A percentile compares a stretch with the other conserved stretches of the same genome.
phyloP scores from a whole-genome alignment of 345 rosid genomes.

The Clarkia xantiana region DNA sequence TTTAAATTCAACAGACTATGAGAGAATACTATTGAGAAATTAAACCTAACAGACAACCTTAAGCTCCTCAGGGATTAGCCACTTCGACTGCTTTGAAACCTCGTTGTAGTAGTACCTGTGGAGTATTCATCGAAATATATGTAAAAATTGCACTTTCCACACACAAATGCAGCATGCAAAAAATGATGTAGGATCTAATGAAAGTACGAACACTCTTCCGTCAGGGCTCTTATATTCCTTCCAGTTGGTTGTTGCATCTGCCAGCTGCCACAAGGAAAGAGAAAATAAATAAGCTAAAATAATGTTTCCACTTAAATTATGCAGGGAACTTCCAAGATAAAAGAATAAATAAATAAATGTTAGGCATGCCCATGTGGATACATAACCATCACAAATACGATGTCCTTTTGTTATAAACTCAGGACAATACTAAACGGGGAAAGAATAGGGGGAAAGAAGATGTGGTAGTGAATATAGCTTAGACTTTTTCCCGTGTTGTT shows the following conservation, averaged over 20 bases:
- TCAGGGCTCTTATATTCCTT: conserved; percentile 84
- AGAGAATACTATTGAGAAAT: conserved; percentile 1
- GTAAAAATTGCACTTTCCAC: too few species aligned
- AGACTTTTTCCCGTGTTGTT: too few species aligned
- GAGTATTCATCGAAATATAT: conserved; percentile 10
- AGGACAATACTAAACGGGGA: too few species aligned
- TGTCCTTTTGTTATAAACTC: background rate
- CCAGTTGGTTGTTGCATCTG: conserved; percentile 93
- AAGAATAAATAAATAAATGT: background rate
- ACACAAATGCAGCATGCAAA: too few species aligned
- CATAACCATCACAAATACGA: background rate
- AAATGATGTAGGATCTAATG: conserved; percentile 1
- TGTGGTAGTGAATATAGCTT: too few species aligned
- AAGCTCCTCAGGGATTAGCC: conserved; percentile 83
- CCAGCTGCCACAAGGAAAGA: conserved; percentile 42
- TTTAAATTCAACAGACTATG: conserved; percentile 4
- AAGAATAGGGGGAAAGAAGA: too few species aligned
- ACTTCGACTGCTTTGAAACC: conserved; percentile 74
- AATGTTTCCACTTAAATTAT: background rate
- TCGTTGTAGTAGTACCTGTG: conserved; percentile 78
- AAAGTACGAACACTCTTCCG: conserved; percentile 63
- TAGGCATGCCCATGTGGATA: background rate
- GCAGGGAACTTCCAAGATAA: background rate
- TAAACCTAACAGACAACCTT: conserved; percentile 32
- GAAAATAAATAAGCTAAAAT: conserved; percentile 7